Evolutionary conservation across 1,284 basidiomycete genomes (phyloP), one percentile per base, ranked within the genome.

Genomic region (Sparassis latifolia): DNA sequence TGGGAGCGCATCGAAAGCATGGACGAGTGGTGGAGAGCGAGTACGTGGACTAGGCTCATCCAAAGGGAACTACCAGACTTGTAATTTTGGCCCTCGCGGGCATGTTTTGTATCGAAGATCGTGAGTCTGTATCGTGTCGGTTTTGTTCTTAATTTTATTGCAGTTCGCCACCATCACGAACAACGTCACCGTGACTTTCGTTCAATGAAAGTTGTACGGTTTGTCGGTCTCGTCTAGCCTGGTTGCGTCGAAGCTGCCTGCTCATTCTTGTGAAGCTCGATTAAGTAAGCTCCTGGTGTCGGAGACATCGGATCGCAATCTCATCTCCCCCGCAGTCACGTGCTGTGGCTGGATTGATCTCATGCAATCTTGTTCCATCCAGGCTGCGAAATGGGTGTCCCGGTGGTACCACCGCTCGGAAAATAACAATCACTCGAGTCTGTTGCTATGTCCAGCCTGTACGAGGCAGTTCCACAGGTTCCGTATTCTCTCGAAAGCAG

Each of bases 11-110:
- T 93, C 37, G 77, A 84, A 54, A 74, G 75, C 47, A 85, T 94
- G 81, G 86, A 90, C 39, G 90, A 91, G 39, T 92, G 89, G 89
- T 97, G 94, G 93, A 91, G 84, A 63, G 92, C 95, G 63, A 89
- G 82, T 57, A 90, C 90, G 46, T 97, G 91, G 85, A 83, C 79
- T 54, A 75, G 93, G 53, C 69, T 97, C 52, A 84, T 93, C 56
- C 79, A 84, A 56, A 75, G 93, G 62, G 93, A 97, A 69, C 71
- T 96, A 61, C 93, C 93, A 9, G 93, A 97, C 71, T 59, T 89
- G 62, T 90, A 74, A 47, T 9, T 35, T 3, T 12, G 10, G 35
- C 10, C 12, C 31, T 6, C 12, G 35, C 60, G 35, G 35, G 35
- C 20, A 20, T 20, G 20, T 20, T 20, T 20, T 20, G 20, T 44